Evolutionary conservation across 2,329 filamentous ascomycete species (phyloP).

Genomic region (Aspergillus pseudotamarii): DNA sequence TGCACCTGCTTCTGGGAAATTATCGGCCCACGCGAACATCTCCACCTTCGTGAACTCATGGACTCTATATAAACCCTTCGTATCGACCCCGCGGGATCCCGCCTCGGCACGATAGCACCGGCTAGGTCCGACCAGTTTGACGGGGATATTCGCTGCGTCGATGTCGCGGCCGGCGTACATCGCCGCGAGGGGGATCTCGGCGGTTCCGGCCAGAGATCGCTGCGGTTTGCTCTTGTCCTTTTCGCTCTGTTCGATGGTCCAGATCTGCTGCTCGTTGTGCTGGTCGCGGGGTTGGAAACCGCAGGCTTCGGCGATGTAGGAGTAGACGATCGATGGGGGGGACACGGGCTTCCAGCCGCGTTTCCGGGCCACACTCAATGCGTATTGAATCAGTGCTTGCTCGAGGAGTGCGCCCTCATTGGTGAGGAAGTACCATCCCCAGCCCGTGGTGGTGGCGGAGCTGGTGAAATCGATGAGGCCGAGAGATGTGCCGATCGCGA

Average conservation of each 20-base stretch:
- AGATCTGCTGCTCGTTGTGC: conserved; percentile 90
- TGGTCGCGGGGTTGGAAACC: conserved; percentile 93
- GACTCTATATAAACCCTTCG: conserved; percentile 92
- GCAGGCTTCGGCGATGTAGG: conserved; percentile 85
- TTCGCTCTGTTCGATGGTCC: conserved; percentile 69
- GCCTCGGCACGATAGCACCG: conserved; percentile 97
- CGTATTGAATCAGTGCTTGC: conserved; percentile 87
- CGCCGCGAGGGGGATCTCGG: conserved; percentile 90
- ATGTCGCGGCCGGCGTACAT: conserved; percentile 79
- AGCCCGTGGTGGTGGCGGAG: conserved; percentile 81
- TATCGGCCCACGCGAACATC: conserved; percentile 85
- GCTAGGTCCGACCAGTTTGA: conserved; percentile 80
- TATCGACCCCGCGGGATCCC: conserved; percentile 83
- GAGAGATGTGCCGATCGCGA: conserved; percentile 83
- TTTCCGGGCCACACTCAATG: conserved; percentile 70
- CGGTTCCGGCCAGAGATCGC: conserved; percentile 80
- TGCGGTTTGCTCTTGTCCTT: conserved; percentile 69
- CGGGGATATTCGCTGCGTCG: conserved; percentile 66
- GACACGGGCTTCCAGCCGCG: conserved; percentile 79
- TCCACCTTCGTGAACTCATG: conserved; percentile 99
- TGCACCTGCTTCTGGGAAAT: conserved; percentile 48
- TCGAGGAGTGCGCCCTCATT: conserved; percentile 92
- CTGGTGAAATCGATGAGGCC: conserved; percentile 86
- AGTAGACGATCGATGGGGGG: conserved; percentile 89
- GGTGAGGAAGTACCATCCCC: conserved; percentile 98